These are phyloP conservation scores for Beauveria asiatica DNA, from an alignment of 2,329 filamentous ascomycete genomes.

Conservation along the genomic window DNA sequence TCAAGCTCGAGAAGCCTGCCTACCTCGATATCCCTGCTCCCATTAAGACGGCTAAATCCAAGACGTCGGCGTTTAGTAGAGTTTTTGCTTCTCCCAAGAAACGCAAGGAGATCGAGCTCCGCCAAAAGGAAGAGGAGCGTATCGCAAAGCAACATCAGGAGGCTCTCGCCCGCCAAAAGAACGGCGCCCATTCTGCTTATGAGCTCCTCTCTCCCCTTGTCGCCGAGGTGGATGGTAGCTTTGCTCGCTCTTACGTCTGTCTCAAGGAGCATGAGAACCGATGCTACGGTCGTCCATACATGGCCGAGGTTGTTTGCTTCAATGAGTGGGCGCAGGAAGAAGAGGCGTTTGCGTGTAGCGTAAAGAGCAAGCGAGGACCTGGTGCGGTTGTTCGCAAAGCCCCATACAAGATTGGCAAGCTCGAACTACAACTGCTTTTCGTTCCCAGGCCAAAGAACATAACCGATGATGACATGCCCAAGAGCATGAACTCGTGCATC, in stretches of 20 bases:
- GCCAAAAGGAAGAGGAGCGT: constrained; percentile 72
- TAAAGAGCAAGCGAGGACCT: constrained; percentile 84
- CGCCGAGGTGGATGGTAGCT: constrained; percentile 76
- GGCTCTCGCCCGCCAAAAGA: constrained; percentile 53
- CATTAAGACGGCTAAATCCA: constrained; percentile 54
- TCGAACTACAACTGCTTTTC: constrained; percentile 89
- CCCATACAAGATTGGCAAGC: constrained; percentile 93
- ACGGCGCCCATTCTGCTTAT: constrained; percentile 64
- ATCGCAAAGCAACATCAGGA: constrained; percentile 55
- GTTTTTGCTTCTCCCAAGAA: constrained; percentile 95
- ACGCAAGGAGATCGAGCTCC: constrained; percentile 85
- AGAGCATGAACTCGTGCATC: constrained; percentile 97
- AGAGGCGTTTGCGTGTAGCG: constrained; percentile 66
- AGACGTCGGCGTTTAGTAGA: constrained; percentile 82
- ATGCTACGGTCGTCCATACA: constrained; percentile 81
- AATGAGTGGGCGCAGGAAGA: constrained; percentile 98
- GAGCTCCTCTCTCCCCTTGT: constrained; percentile 81
- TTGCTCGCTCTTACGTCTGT: constrained; percentile 87
- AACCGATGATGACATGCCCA: constrained; percentile 93
- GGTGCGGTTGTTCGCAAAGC: constrained; percentile 67
- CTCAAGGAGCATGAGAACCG: constrained; percentile 84
- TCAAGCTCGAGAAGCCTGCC: constrained; percentile 79
- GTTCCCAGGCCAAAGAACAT: constrained; percentile 84
- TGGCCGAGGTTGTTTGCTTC: constrained; percentile 87
- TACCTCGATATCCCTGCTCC: constrained; percentile 50